Conservation (phyloP, 2,329 filamentous ascomycete species). For the Nothophaeocryptopus gaeumannii region DNA sequence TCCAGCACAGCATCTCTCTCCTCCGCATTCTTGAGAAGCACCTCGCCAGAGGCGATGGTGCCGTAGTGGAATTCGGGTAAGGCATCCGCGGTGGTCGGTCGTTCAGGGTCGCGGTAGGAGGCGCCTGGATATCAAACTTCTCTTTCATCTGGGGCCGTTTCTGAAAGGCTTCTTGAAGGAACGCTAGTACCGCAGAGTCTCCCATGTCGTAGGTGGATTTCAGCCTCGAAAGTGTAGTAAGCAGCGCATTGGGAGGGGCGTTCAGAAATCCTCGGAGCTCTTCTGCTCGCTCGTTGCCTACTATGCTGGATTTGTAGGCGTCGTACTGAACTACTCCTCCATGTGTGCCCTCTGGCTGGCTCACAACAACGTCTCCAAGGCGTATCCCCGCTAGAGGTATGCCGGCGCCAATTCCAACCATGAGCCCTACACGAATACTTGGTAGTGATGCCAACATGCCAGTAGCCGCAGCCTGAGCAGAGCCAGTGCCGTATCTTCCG, state of each 20-base stretch:
- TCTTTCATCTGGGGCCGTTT: too few relatives aligned
- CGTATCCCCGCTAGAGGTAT: conserved; percentile 21
- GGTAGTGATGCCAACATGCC: conserved; percentile 23
- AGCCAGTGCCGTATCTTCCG: conserved; percentile 17
- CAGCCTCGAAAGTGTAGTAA: conserved; percentile 2
- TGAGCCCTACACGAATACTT: conserved; percentile 15
- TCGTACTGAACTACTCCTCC: conserved; percentile 33
- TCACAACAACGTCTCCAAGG: conserved; percentile 31
- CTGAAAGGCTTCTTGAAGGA: too few relatives aligned
- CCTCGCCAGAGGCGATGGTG: conserved; percentile 26
- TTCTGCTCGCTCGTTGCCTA: conserved; percentile 3
- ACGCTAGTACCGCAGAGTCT: too few relatives aligned
- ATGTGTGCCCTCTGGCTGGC: conserved; percentile 16
- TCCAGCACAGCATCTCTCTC: conserved; percentile 3
- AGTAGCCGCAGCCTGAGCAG: conserved; percentile 22
- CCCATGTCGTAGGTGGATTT: too few relatives aligned
- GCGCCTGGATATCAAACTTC: too few relatives aligned
- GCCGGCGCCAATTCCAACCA: conserved; percentile 19
- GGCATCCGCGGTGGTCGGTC: too few relatives aligned
- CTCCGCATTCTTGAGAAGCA: conserved; percentile 18
- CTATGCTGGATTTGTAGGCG: too few relatives aligned
- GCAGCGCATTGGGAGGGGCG: neutral
- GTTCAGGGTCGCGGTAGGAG: too few relatives aligned
- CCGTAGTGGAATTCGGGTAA: conserved; percentile 28
- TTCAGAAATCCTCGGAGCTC: neutral